Base-by-base conservation (phyloP, 139 green algal species). In the Tetradesmus lagerheimii region DNA sequence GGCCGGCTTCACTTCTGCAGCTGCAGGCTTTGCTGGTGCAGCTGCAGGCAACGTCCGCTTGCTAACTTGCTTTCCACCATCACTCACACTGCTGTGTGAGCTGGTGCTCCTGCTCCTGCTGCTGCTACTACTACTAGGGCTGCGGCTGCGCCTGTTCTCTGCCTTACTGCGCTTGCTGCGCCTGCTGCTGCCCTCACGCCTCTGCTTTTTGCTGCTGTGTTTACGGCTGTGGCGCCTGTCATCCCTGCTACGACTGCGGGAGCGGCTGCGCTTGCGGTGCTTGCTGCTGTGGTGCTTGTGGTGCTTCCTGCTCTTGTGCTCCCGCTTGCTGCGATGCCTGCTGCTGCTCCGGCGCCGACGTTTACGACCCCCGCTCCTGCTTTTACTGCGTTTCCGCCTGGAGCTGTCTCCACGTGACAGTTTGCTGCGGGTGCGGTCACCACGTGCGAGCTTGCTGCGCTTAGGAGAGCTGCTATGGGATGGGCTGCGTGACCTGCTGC, bases 271-370 rank as follows among this genome's bases (percentile, higher is more conserved):
- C n/a, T 78, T 38, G 39, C 57, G 80, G n/a, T 66, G 47, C 6
- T 45, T 84, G 39, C 78, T 84, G 78, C n/a, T 43, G 25, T 84
- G 41, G n/a, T 84, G 29, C 45, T 71, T 86, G 45, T 71, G 77
- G 15, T 71, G 57, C 57, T 31, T 71, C 1, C 80, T 85, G 80
- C 25, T 34, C 39, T 74, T 38, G n/a, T 66, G 23, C 45, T 9
- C 45, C 14, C 31, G 71, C 71, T 39, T 79, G 71, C 31, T 79
- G n/a, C 39, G 80, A 43, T 25, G 25, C 31, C 80, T 67, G 80
- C 80, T 66, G 39, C 77, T 18, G 41, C 35, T 53, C 77, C 77
- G 34, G 77, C 77, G 77, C 16, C 77, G 77, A 38, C 35, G 31
- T 47, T 34, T 34, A 18, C 75, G 75, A 16, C 50, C 27, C n/a